phyloP scores from a whole-genome alignment of 2,329 filamentous ascomycete genomes.

The Aspergillus piperis region DNA sequence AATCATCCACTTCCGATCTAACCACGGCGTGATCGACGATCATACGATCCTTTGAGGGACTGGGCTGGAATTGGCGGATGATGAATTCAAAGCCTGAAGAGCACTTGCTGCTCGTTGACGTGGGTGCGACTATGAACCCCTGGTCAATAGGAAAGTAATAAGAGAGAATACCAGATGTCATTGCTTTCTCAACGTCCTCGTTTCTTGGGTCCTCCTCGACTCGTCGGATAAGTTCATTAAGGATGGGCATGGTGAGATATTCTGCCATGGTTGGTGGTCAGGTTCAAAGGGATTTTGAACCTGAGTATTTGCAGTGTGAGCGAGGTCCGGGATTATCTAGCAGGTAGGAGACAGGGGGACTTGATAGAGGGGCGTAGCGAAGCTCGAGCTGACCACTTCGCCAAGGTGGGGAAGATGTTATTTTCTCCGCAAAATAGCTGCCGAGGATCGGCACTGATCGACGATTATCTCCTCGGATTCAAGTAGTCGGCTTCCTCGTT shows the following conservation, averaged over 20 bases:
- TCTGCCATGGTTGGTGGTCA: not conserved
- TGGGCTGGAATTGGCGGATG: not conserved
- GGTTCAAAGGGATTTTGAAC: too few relatives aligned
- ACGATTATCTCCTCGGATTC: too few relatives aligned
- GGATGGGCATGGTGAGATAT: not conserved
- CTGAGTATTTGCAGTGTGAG: too few relatives aligned
- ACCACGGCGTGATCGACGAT: slow-evolving; percentile 4
- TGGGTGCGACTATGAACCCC: slow-evolving; percentile 5
- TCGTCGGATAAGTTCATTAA: not conserved
- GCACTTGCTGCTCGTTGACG: not conserved
- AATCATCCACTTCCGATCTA: not conserved
- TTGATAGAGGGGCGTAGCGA: too few relatives aligned
- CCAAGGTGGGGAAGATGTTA: too few relatives aligned
- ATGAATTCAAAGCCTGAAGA: not conserved
- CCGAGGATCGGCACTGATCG: too few relatives aligned
- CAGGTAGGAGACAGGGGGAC: too few relatives aligned
- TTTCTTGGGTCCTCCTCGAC: not conserved
- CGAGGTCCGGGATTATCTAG: too few relatives aligned
- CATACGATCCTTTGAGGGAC: not conserved
- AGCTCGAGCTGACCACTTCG: too few relatives aligned
- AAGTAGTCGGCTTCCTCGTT: too few relatives aligned
- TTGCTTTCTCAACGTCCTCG: slow-evolving; percentile 7
- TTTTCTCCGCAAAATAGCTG: too few relatives aligned
- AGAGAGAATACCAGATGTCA: slow-evolving; percentile 7
- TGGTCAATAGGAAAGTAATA: slow-evolving; percentile 8